Base-by-base conservation (phyloP, 139 green algal species). In the Chlamydomonas schloesseri region DNA sequence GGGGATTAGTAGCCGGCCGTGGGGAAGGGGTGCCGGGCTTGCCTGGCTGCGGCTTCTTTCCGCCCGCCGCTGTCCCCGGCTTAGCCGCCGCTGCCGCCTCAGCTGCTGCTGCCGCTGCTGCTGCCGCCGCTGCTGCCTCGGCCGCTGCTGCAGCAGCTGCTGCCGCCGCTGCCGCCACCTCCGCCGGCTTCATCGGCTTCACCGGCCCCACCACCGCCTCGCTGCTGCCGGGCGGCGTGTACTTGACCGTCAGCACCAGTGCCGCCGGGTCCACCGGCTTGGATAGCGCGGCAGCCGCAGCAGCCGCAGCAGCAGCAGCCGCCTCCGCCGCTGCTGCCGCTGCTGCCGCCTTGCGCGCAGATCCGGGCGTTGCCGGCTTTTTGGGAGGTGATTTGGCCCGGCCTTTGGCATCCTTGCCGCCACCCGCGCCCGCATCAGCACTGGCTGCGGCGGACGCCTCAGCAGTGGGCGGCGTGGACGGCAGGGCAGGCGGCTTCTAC, bases 191-290 rank as follows among this genome's bases (percentile, higher is more conserved):
- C 2, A 83, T 26, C 15, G 76, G 78, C 36, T 84, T 74, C n/a
- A 75, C 26, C 0, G 78, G 78, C n/a, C 78, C 78, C 2, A 84
- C 0, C 24, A 58, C 26, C n/a, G 50, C 57, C 37, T 84, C 78
- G 6, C 46, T 3, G 0, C 78, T 64, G 3, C 64, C 23, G 14
- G 75, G 46, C 5, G 78, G 78, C n/a, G 64, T 74, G 78, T 75
- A 84, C 64, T 84, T 84, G 78, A 84, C 29, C 8, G 78, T 84
- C 9, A 84, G 47, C 0, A 73, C 36, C 15, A 84, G 78, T 0
- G 78, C 53, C 1, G 78, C 78, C 10, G 78, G 78, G 78, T 84
- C 78, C 18, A 84, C 78, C 20, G 78, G 78, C 47, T 74, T 74
- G 42, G 64, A 46, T 0, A 74, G 64, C 28, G 10, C 42, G 4